Conservation (phyloP, 2,329 filamentous ascomycete genomes). For the Fusarium sambucinum region DNA sequence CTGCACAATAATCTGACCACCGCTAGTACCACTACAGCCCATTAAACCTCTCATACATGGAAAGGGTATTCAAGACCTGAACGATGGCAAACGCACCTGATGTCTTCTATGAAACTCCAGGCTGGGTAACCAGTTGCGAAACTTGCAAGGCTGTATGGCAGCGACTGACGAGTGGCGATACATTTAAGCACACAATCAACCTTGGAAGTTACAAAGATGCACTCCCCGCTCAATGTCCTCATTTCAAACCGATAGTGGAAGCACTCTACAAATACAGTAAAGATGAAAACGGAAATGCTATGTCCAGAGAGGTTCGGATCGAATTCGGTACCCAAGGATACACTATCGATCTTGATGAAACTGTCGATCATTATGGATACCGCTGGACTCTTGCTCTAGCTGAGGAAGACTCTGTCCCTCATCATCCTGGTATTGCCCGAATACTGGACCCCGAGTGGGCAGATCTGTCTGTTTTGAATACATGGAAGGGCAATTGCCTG, state of each 20-base stretch:
- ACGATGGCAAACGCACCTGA: neutral
- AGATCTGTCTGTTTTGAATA: neutral
- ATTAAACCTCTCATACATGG: neutral
- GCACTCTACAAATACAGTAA: neutral
- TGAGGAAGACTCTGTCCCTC: neutral
- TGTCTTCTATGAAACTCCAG: neutral
- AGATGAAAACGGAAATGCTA: neutral
- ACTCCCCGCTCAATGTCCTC: neutral
- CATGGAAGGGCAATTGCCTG: conserved; percentile 4
- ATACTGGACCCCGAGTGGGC: neutral
- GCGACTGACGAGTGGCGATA: neutral
- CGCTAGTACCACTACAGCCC: neutral
- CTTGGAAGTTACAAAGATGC: neutral
- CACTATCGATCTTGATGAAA: neutral
- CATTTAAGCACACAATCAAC: neutral
- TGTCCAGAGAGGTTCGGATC: neutral
- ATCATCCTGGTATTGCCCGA: neutral
- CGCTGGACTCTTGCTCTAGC: neutral
- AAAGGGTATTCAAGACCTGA: neutral
- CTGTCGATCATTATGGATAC: fast-evolving
- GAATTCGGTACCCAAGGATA: fast-evolving
- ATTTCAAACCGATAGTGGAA: neutral
- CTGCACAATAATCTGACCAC: neutral
- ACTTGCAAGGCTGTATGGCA: neutral
- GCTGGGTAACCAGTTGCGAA: neutral